Evolutionary conservation across 352 stramenopile genomes (phyloP), one percentile per base, ranked within the genome.

Genomic region (Phytophthora quininea): DNA sequence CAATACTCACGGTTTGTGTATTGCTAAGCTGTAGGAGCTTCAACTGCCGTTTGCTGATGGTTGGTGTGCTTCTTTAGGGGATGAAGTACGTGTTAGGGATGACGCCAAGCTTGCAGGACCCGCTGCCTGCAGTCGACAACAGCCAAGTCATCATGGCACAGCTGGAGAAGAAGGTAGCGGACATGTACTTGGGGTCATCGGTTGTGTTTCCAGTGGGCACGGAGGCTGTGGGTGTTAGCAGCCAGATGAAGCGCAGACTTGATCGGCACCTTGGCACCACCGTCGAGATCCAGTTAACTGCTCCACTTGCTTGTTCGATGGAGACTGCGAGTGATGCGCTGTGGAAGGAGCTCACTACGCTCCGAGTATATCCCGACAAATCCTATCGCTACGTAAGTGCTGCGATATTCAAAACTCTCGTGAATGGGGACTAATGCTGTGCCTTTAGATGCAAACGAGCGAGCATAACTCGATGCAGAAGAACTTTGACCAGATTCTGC

Each of bases 351-450:
- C 42, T 77, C 12, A 68, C 60, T 0, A 68, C 62, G 1, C 63
- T 71, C 19, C 65, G 56, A 37, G 59, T 32, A 12, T 73, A 68
- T 32, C 54, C 59, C 0, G 59, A 73, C 27, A 77, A 77, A 55
- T 64, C 69, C 30, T 73, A 73, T 24, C 64, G 56, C 40, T 77
- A 74, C n/a, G 69, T 77, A 54, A 37, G 69, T 74, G 29, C n/a
- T 60, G 3, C 4, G 1, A 15, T 8, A 14, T 9, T n/a, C n/a
- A n/a, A n/a, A n/a, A n/a, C n/a, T n/a, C n/a, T n/a, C n/a, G n/a
- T n/a, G n/a, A n/a, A n/a, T n/a, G n/a, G n/a, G n/a, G n/a, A n/a
- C n/a, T n/a, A 19, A 12, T 43, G 32, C 15, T 64, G 15, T 53
- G 6, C 38, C 2, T 54, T 2, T 30, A 74, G 69, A 63, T 71